Evolutionary conservation across 1,139 yeast species (phyloP), one percentile per base, ranked within the genome.

Genomic region (Ogataea hybrid): DNA sequence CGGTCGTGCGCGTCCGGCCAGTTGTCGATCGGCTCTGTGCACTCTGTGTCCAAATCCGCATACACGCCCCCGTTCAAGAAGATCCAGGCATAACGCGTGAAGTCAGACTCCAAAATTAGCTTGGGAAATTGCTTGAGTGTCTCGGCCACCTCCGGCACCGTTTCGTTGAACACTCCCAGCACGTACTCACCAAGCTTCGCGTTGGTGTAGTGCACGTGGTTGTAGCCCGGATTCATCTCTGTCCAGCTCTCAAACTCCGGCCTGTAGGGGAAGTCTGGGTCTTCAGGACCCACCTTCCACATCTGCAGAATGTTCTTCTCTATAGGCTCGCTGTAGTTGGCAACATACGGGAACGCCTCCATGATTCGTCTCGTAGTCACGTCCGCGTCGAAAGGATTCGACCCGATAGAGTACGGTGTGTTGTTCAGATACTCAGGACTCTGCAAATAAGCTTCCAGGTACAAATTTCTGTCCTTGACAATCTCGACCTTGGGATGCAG

Each of bases 301-400:
- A 96, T 89, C 63, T 90, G 97, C 96, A 96, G 87, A 32, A 90
- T 78, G 48, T 74, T 73, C 42, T 67, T 64, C 18, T 64, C 53
- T 7, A 48, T 40, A 12, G 44, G 42, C 5, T 29, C 18, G 2
- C 25, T 28, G 4, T 35, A 21, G 25, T 39, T 41, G 23, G 35
- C 32, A 6, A 33, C 32, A 30, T 44, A 50, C 1, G 46, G 40
- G 25, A 35, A 50, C 14, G 29, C 31, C 6, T 39, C 20, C n/a
- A 34, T 22, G 6, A 50, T 39, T 22, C 52, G 31, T 14, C 43
- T 31, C 3, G 22, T 28, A 3, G 53, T 50, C 7, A 25, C 25
- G 12, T 35, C 18, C 9, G 39, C 17, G 35, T 47, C 42, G 20
- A 46, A 47, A 8, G 52, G 52, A 27, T 49, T 35, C 9, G 50